Evolutionary conservation across 768 basidiomycete species (phyloP), one percentile per base, ranked within the genome.

Genomic region (Hygrophoropsis aurantiaca): DNA sequence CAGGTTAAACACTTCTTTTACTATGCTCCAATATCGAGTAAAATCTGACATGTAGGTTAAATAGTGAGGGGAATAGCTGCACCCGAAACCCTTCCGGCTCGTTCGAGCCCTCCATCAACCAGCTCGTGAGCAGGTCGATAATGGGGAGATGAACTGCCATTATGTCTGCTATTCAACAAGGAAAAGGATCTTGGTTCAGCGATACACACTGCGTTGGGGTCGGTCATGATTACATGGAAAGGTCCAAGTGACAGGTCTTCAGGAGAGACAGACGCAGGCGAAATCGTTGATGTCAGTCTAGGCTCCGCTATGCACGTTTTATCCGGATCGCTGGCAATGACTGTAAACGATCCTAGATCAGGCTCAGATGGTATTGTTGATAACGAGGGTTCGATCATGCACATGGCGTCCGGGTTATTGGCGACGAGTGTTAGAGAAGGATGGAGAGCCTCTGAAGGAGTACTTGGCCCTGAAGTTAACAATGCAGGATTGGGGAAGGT

Each of bases 401-500:
- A 47, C 38, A 45, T 49, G 38, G 40, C 39, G 19, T 45, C 23
- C 8, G 24, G n/a, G 43, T 43, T 39, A 38, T 44, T 41, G 36
- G 46, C 18, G 23, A 67, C 47, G 21, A 62, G 35, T 3, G 57
- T 53, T 34, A 60, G 46, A 26, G 57, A 53, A 49, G 55, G 30
- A 23, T 52, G 59, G 40, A 57, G 50, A 40, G 48, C 13, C 11
- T 48, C 58, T 34, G 33, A 27, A 20, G 43, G 24, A 1, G 33
- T n/a, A 21, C 51, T 48, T 11, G 55, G 48, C n/a, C 42, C 45
- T 24, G 20, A 44, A 23, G 71, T 46, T 37, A 62, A 71, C 3
- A 97, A 80, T 1, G 90, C 84, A 2, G 95, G 94, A 58, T 98
- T 98, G 0, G 85, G 93, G 62, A 85, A 87, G 0, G 97, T 98